Conservation (phyloP, 2,329 filamentous ascomycete species). For the Cladosporium oxysporum region DNA sequence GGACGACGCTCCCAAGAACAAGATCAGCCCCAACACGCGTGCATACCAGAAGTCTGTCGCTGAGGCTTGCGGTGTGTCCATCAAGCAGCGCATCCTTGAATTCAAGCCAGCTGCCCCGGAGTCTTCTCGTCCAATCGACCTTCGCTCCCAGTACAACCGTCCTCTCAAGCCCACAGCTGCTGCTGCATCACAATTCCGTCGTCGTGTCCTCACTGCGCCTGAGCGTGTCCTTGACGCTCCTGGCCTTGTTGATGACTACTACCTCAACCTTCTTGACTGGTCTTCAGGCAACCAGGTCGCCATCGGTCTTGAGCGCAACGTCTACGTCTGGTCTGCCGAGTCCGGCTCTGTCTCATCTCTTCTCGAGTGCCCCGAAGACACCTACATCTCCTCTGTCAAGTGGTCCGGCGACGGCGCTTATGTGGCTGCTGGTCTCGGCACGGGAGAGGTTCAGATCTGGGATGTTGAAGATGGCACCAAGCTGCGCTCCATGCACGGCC, state of each 20-base stretch:
- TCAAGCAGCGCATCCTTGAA: slow-evolving; percentile 92
- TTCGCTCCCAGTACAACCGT: slow-evolving; percentile 96
- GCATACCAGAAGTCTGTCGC: slow-evolving; percentile 92
- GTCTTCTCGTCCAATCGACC: slow-evolving; percentile 96
- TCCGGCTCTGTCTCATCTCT: slow-evolving; percentile 86
- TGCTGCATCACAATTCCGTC: slow-evolving; percentile 80
- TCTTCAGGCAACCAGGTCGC: slow-evolving; percentile 97
- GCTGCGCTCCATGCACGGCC: slow-evolving; percentile 97
- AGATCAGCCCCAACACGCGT: slow-evolving; percentile 80
- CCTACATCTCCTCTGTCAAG: slow-evolving; percentile 96
- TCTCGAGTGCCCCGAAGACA: slow-evolving; percentile 83
- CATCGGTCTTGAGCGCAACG: slow-evolving; percentile 92
- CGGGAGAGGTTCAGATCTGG: slow-evolving; percentile 98
- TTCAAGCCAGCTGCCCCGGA: slow-evolving; percentile 99
- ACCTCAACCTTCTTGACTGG: slow-evolving; percentile 98
- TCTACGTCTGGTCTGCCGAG: slow-evolving; percentile 98
- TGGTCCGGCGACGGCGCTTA: slow-evolving; percentile 98
- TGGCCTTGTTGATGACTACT: slow-evolving; percentile 96
- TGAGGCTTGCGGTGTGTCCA: slow-evolving; percentile 84
- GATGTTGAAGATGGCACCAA: slow-evolving; percentile 93
- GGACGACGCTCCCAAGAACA: slow-evolving; percentile 59
- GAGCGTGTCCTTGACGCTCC: slow-evolving; percentile 96
- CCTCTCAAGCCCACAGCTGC: slow-evolving; percentile 78
- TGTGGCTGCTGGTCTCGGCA: slow-evolving; percentile 90
- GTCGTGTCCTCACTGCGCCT: slow-evolving; percentile 89